These are phyloP conservation scores for Pseudogymnoascus sp. DNA, from an alignment of 2,329 filamentous ascomycete genomes.

Conservation along the genomic window DNA sequence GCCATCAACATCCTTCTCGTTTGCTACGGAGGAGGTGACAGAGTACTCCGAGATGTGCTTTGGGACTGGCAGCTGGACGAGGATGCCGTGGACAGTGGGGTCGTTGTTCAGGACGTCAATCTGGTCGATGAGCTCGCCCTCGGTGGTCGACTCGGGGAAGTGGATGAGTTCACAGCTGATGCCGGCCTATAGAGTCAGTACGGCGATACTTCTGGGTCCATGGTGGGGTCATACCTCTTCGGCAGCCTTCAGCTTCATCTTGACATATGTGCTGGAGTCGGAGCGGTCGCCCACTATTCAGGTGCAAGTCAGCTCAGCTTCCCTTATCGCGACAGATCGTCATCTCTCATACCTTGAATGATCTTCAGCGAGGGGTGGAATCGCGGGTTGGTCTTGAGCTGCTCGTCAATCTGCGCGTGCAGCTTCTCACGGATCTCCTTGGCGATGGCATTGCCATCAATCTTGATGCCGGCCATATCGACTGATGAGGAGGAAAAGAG, in stretches of 20 bases:
- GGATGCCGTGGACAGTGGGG: constrained; percentile 75
- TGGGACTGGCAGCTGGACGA: constrained; percentile 89
- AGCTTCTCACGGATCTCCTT: constrained; percentile 81
- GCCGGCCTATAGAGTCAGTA: constrained; percentile 54
- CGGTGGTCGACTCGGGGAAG: constrained; percentile 71
- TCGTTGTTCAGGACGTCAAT: constrained; percentile 82
- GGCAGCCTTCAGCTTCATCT: constrained; percentile 98
- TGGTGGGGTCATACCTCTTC: constrained; percentile 55
- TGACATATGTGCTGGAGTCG: constrained; percentile 98
- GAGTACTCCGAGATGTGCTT: constrained; percentile 83
- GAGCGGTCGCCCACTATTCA: constrained; percentile 75
- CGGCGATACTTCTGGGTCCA: constrained; percentile 12
- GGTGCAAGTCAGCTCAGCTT: constrained; percentile 13
- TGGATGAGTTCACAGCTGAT: constrained; percentile 83
- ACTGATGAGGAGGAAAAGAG: constrained; percentile 44
- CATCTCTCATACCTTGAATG: constrained; percentile 65
- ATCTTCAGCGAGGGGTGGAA: constrained; percentile 90
- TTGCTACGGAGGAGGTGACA: constrained; percentile 81
- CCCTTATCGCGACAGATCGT: constrained; percentile 15
- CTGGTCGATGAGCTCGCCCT: constrained; percentile 77
- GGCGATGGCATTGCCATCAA: constrained; percentile 93
- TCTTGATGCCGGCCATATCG: constrained; percentile 79
- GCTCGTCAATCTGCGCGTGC: constrained; percentile 69
- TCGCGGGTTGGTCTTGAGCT: constrained; percentile 73
- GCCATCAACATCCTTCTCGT: constrained; percentile 96